Percentiles rank a stretch among this genome's conserved stretches.
These are phyloP conservation scores for Xerocomellus intermedius DNA, from an alignment of 768 basidiomycete species.

Conservation along the genomic window DNA sequence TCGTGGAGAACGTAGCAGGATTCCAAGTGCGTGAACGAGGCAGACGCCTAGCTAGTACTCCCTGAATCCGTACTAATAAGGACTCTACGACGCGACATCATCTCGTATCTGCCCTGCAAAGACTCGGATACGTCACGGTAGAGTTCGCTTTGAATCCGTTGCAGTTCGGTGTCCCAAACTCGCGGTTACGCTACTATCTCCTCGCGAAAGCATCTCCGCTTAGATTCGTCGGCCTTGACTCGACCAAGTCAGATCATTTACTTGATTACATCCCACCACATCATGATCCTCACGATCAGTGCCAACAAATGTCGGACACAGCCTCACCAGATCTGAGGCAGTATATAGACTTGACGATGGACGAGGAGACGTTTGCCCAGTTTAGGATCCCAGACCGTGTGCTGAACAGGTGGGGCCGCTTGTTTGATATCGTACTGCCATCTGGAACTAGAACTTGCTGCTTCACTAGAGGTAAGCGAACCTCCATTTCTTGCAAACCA, in stretches of 20 bases:
- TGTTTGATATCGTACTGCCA: slow-evolving; percentile 78
- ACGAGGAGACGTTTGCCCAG: slow-evolving; percentile 21
- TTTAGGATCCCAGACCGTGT: slow-evolving; percentile 57
- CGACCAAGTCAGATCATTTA: slow-evolving; percentile 25
- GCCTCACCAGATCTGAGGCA: slow-evolving; percentile 6
- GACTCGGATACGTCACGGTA: slow-evolving; percentile 52
- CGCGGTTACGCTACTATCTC: slow-evolving; percentile 76
- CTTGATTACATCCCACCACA: slow-evolving; percentile 55
- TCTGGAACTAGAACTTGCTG: slow-evolving; percentile 66
- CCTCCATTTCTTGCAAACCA: neutral
- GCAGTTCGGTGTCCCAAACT: slow-evolving; percentile 81
- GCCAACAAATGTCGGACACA: neutral
- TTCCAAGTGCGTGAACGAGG: slow-evolving; percentile 58
- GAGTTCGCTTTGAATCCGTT: slow-evolving; percentile 74
- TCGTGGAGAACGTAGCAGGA: slow-evolving; percentile 81
- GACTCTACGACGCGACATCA: slow-evolving; percentile 59
- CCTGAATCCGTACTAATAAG: slow-evolving; percentile 38
- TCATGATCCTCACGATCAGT: slow-evolving; percentile 21
- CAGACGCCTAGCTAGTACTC: neutral
- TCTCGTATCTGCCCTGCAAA: slow-evolving; percentile 50
- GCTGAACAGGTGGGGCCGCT: slow-evolving; percentile 68
- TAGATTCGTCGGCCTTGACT: slow-evolving; percentile 32
- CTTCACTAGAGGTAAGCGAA: slow-evolving; percentile 66
- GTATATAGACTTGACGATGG: slow-evolving; percentile 10
- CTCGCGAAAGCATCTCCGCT: slow-evolving; percentile 55